A percentile compares a stretch with the other conserved stretches of the same genome.
Evolutionary conservation across 495 filamentous ascomycete genomes (phyloP).

Genomic region (Aspergillus coremiiformis): DNA sequence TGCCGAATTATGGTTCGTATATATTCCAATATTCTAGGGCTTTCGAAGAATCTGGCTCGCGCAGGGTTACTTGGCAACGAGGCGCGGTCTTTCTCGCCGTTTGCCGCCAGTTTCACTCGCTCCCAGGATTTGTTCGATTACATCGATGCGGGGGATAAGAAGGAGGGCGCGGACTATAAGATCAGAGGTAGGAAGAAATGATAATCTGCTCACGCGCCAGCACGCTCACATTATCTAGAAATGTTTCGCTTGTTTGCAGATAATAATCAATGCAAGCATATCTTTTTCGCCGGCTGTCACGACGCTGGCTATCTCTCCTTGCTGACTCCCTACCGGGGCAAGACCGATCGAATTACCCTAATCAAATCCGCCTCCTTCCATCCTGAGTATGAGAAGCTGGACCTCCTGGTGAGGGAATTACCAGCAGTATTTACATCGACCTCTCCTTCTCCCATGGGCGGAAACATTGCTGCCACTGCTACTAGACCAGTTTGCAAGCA

Average conservation of each 20-base stretch:
- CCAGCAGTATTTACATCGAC: conserved; percentile 38
- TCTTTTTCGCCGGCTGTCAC: conserved; percentile 58
- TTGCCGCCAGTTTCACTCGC: conserved; percentile 52
- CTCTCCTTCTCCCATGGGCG: conserved; percentile 23
- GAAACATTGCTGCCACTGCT: conserved; percentile 7
- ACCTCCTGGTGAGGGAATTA: conserved; percentile 36
- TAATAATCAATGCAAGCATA: conserved; percentile 58
- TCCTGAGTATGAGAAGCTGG: conserved; percentile 28
- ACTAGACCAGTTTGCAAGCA: conserved; percentile 30
- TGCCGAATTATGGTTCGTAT: conserved; percentile 55
- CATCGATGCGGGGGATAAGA: conserved; percentile 53
- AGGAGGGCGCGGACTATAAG: conserved; percentile 55
- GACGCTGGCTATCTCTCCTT: conserved; percentile 52
- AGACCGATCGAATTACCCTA: conserved; percentile 45
- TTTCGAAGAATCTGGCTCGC: conserved; percentile 46
- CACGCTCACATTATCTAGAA: conserved; percentile 25
- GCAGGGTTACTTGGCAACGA: conserved; percentile 42
- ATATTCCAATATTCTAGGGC: conserved; percentile 49
- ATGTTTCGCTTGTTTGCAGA: conserved; percentile 51
- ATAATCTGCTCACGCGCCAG: neutral
- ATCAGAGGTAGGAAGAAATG: conserved; percentile 41
- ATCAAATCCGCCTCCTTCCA: conserved; percentile 38
- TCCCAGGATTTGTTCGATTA: conserved; percentile 54
- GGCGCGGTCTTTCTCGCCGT: conserved; percentile 45
- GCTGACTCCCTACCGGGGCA: conserved; percentile 44